A percentile compares a stretch with the other conserved stretches of the same genome.
Evolutionary conservation across 768 basidiomycete genomes (phyloP).

Genomic region (Lepiota venenata): DNA sequence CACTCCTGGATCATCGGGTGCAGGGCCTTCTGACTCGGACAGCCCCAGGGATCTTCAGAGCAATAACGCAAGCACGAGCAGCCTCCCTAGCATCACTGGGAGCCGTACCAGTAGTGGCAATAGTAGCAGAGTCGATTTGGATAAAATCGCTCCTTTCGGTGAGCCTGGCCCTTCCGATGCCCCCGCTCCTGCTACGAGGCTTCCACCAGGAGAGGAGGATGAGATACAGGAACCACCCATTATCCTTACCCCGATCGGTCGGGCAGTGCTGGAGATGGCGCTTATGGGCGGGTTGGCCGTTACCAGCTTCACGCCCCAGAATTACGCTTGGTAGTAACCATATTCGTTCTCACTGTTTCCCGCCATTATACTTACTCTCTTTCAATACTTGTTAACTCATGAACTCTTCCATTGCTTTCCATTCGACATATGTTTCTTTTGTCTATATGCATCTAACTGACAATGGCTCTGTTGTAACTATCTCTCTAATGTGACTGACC

Average conservation of each 20-base stretch:
- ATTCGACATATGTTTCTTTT: background rate
- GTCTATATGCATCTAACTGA: background rate
- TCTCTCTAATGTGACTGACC: conserved; percentile 1
- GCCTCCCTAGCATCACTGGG: conserved; percentile 7
- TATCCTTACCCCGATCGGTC: conserved; percentile 48
- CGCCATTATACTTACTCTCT: conserved; percentile 1
- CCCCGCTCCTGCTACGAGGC: background rate
- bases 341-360: background rate
- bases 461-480: background rate
- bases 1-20: background rate
- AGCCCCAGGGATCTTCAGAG: background rate
- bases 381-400: background rate
- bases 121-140: background rate
- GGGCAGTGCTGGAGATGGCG: conserved; percentile 54
- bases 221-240: conserved; percentile 39
- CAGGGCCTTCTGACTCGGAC: background rate
- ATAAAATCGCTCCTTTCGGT: conserved; percentile 6
- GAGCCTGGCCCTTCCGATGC: background rate
- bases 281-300: conserved; percentile 52
- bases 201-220: conserved; percentile 19
- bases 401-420: no score
- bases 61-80: conserved; percentile 11
- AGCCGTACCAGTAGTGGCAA: background rate
- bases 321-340: conserved; percentile 13
- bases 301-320: conserved; percentile 40